Base-by-base conservation (phyloP, 306 rosid genomes). In the Begonia masoniana region DNA sequence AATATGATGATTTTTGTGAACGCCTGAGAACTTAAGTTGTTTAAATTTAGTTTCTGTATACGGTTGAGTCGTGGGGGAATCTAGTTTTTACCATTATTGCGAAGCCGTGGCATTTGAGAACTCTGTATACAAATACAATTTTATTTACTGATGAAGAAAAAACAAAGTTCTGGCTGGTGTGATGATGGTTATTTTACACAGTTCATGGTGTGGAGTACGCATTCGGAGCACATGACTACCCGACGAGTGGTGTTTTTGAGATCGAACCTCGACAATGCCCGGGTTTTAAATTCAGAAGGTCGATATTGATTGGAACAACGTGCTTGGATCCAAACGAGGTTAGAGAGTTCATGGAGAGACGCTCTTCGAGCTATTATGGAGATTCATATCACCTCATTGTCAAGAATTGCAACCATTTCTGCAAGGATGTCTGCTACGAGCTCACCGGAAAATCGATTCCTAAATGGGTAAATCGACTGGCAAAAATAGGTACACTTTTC, bases 201-300 rank as follows among this genome's bases (percentile, higher is more conserved):
- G 99, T 92, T 64, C 85, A 92, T 59, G 88, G 96, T 51, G 87
- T 92, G 21, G 96, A 92, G 63, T 92, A 92, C 55, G 99, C 99
- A 45, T 86, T 83, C 63, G 96, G 96, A 59, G 99, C 99, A 13
- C 99, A 92, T 67, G 99, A 92, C 76, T 92, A 83, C 47, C 78
- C 99, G 4, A 69, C 88, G 15, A 92, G 99, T 15, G 96, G 99
- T 41, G 99, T 92, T 69, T 92, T 86, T 72, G 99, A 92, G 71
- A 96, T 92, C 35, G 95, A 86, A 74, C 99, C 99, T 66, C 78
- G 83, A 56, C 95, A 86, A 45, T 92, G 99, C 64, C 99, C 99
- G 1, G 99, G 96, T 43, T 91, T 91, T 72, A 92, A 83, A 71
- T 92, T 92, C 72, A 75, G 96, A 76, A 79, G 71, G 79, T 86